phyloP scores from a whole-genome alignment of 2,329 filamentous ascomycete species.

The Mollisia scopiformis region DNA sequence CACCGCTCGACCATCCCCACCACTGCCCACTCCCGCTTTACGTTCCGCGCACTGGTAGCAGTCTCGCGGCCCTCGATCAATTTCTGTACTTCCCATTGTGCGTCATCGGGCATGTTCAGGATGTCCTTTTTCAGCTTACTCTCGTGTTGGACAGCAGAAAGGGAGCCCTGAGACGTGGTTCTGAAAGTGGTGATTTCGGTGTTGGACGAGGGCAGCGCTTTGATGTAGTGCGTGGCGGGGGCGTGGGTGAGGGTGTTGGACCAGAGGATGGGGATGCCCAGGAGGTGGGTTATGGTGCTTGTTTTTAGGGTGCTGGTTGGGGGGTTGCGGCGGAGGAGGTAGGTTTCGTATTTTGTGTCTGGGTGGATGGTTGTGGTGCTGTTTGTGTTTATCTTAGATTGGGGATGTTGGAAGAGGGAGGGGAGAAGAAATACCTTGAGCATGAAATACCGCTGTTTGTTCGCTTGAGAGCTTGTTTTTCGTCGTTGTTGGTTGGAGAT shows the following conservation, averaged over 20 bases:
- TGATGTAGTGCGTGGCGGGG: constrained; percentile 16
- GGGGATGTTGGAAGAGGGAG: not conserved
- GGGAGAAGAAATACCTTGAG: not conserved
- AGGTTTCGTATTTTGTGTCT: constrained; percentile 12
- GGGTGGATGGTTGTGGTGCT: not conserved
- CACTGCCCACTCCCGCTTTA: constrained; percentile 11
- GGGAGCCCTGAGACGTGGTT: not conserved
- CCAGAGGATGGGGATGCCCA: constrained; percentile 9
- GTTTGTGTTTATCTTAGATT: not conserved
- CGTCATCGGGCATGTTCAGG: constrained; percentile 11
- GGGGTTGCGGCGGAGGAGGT: constrained; percentile 17
- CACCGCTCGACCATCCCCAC: constrained; percentile 8
- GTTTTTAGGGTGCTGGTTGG: constrained; percentile 8
- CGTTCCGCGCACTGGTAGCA: not conserved
- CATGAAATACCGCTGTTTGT: not conserved
- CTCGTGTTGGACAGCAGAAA: not conserved
- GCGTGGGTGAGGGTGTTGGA: constrained; percentile 7
- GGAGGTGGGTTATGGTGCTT: constrained; percentile 8
- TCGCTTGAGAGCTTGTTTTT: not conserved
- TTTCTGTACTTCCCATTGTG: constrained; percentile 23
- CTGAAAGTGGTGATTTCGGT: constrained; percentile 9
- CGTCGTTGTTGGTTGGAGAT: not conserved
- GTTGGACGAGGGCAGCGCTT: constrained; percentile 9
- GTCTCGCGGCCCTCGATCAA: constrained; percentile 15
- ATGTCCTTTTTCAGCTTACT: constrained; percentile 1